These are phyloP conservation scores for Phialemonium atrogriseum DNA, from an alignment of 2,329 filamentous ascomycete genomes.

Conservation along the genomic window DNA sequence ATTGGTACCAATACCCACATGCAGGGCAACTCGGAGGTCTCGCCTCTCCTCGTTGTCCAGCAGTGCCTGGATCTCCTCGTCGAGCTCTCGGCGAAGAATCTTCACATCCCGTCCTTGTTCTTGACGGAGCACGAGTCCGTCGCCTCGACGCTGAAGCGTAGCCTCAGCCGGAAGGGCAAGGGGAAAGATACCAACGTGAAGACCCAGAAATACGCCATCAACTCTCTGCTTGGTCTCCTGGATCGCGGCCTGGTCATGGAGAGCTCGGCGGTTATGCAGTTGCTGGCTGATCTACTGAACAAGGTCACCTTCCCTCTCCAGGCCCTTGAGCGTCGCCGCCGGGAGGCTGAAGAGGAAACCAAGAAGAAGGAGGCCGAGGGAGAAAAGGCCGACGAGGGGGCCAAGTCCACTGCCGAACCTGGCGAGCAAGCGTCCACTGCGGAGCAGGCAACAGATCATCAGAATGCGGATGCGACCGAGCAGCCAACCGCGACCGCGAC, in stretches of 20 bases:
- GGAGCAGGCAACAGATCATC: constrained; percentile 1
- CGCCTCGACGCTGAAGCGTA: constrained; percentile 66
- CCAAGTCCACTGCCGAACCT: constrained; percentile 12
- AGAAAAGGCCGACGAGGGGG: constrained; percentile 30
- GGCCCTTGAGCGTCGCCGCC: constrained; percentile 73
- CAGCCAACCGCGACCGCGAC: constrained; percentile 7
- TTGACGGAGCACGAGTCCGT: constrained; percentile 83
- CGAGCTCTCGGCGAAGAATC: constrained; percentile 75
- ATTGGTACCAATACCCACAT: constrained; percentile 31
- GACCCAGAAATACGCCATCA: constrained; percentile 82
- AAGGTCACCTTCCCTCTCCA: constrained; percentile 82
- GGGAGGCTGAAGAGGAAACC: constrained; percentile 55
- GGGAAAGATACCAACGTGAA: constrained; percentile 82
- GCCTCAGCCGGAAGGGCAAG: constrained; percentile 76
- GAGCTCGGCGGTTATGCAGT: constrained; percentile 94
- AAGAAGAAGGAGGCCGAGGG: constrained; percentile 39
- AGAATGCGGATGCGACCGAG: constrained; percentile 4
- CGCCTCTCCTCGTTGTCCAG: constrained; percentile 89
- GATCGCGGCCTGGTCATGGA: constrained; percentile 96
- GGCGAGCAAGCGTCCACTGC: background rate
- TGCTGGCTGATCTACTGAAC: constrained; percentile 77
- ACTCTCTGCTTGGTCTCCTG: constrained; percentile 77
- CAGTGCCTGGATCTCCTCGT: constrained; percentile 84
- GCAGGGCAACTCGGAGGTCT: constrained; percentile 73
- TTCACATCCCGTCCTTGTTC: constrained; percentile 85